Base-by-base conservation (phyloP, 352 stramenopile species). In the Pythium diclinum region DNA sequence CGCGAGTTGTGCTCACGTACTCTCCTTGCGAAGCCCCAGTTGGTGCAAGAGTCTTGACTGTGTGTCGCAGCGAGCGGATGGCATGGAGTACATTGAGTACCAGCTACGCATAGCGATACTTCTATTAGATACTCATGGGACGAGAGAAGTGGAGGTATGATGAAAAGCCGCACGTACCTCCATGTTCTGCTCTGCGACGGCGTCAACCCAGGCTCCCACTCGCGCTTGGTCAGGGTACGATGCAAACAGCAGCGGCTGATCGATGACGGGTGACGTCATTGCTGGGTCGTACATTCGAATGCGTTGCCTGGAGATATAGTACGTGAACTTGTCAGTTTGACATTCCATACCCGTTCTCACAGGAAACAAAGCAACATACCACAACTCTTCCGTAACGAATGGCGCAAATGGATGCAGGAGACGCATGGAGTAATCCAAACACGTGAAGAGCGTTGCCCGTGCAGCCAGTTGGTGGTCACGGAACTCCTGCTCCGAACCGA, bases 311-410 rank as follows among this genome's bases (percentile, higher is more conserved):
- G 11, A 40, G 5, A 54, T 9, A 9, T 16, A 44, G 11, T 25
- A 25, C 17, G 3, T 52, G 14, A 62, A 9, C 16, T 33, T 23
- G 36, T 65, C 38, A 17, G 28, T 30, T 17, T 38, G 51, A 36
- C 46, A 32, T 3, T 36, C 25, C 4, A 28, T 14, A 54, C 19
- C n/a, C 42, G 17, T 36, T 3, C 19, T 7, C 13, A n/a, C 30
- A 25, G 16, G 7, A 19, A 38, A 17, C 16, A 36, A n/a, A 34
- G 46, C 32, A 32, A 19, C 71, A 10, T 96, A 96, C 97, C 97
- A 99, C 10, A 99, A 81, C 74, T 99, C 98, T 81, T 99, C 98
- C 0, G 97, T 99, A 23, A 99, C 94, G 74, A 99, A 99, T n/a
- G 98, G 98, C 74, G 99, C 99, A 72, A 99, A 97, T 7, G 97